Evolutionary conservation across 1,284 basidiomycete species (phyloP).

Genomic region (Mycena citricolor): DNA sequence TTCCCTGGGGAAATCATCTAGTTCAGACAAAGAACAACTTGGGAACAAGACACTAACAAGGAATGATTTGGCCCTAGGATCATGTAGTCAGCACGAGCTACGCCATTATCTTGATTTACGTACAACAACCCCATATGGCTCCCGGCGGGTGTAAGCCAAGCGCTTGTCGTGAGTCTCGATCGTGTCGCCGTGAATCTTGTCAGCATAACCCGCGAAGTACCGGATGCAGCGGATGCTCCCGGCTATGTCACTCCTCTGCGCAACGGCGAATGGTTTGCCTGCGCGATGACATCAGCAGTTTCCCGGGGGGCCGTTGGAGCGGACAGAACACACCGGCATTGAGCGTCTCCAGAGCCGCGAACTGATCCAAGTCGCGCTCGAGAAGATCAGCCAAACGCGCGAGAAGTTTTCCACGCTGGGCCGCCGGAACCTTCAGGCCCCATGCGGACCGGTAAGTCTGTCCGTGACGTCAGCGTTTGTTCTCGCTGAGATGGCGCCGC

Average conservation of each 20-base stretch:
- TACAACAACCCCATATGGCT: conserved; percentile 75
- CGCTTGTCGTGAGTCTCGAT: conserved; percentile 49
- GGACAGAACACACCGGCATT: conserved; percentile 44
- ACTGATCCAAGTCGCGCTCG: conserved; percentile 61
- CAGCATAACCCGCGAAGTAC: conserved; percentile 64
- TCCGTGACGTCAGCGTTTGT: not conserved
- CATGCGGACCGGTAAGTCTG: conserved; percentile 62
- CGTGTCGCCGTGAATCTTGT: conserved; percentile 50
- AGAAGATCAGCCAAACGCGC: conserved; percentile 67
- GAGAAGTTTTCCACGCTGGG: conserved; percentile 57
- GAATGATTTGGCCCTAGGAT: conserved; percentile 65
- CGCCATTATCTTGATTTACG: not conserved
- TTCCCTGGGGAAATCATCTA: conserved; percentile 62
- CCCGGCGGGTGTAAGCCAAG: conserved; percentile 69
- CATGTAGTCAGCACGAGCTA: too few species aligned
- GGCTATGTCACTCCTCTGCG: conserved; percentile 63
- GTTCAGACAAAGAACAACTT: conserved; percentile 3
- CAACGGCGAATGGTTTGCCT: conserved; percentile 66
- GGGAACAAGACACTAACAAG: conserved; percentile 50
- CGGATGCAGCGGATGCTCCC: conserved; percentile 58
- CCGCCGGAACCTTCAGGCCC: conserved; percentile 56
- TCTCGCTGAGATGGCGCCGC: not conserved
- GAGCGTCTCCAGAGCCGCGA: conserved; percentile 66
- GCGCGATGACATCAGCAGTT: too few species aligned
- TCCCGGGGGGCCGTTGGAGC: too few species aligned